phyloP scores from a whole-genome alignment of 2,329 filamentous ascomycete species.

The Cladosporium velox region DNA sequence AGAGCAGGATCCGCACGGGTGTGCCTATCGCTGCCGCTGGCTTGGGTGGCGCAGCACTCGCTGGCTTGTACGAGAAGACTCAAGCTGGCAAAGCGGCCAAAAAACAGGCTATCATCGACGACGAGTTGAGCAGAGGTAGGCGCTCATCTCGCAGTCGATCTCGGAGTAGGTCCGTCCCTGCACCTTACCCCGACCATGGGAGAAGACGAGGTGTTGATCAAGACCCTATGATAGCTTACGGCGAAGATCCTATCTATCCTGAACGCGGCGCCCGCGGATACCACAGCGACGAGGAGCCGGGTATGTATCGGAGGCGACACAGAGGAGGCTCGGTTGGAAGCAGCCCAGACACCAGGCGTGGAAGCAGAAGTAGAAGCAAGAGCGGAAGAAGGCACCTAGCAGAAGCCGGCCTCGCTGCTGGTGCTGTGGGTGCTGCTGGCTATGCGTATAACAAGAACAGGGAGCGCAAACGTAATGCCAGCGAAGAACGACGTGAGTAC shows the following conservation, averaged over 20 bases:
- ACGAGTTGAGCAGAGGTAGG: constrained; percentile 37
- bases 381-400: constrained; percentile 43
- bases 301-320: constrained; percentile 46
- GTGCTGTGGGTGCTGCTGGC: constrained; percentile 59
- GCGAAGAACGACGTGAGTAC: constrained; percentile 17
- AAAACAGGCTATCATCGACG: constrained; percentile 43
- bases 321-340: constrained; percentile 46
- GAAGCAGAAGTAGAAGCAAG: constrained; percentile 36
- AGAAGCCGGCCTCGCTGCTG: constrained; percentile 56
- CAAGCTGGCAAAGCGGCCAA: constrained; percentile 61
- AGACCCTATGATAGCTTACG: constrained; percentile 64
- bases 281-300: constrained; percentile 44
- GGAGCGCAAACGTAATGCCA: constrained; percentile 55
- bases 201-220: constrained; percentile 44
- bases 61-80: constrained; percentile 63
- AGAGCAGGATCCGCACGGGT: constrained; percentile 57
- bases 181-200: constrained; percentile 43
- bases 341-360: constrained; percentile 41
- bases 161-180: constrained; percentile 48
- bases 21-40: constrained; percentile 63
- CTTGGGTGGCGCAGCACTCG: constrained; percentile 61
- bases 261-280: constrained; percentile 47
- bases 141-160: constrained; percentile 36
- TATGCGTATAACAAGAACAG: constrained; percentile 59
- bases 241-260: constrained; percentile 62